Base-by-base conservation (phyloP, 139 green algal genomes). In the Tetraselmis striata region DNA sequence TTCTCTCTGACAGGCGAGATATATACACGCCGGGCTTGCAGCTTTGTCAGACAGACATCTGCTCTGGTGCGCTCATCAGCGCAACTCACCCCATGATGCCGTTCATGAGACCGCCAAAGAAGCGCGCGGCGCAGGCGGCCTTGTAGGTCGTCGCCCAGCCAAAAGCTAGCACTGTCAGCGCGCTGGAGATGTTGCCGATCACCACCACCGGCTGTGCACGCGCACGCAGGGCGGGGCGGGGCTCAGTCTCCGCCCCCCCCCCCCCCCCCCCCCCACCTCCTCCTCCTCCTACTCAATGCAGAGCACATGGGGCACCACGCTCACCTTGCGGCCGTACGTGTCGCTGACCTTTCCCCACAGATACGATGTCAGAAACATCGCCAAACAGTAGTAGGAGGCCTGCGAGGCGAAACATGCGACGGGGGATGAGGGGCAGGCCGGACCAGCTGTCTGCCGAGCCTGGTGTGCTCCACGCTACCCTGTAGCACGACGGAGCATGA, bases 11-110 rank as follows among this genome's bases (percentile, higher is more conserved):
- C n/a, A n/a, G n/a, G n/a, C n/a, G n/a, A n/a, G n/a, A n/a, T n/a
- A n/a, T n/a, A n/a, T n/a, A n/a, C n/a, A n/a, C n/a, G n/a, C n/a
- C n/a, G n/a, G n/a, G n/a, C n/a, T n/a, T n/a, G n/a, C n/a, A n/a
- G n/a, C n/a, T n/a, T n/a, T n/a, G n/a, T n/a, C 32, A 77, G 79
- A 26, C 77, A 80, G 22, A 77, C 45, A 29, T 59, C 32, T 67
- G 32, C 27, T 23, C 78, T 27, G n/a, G n/a, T n/a, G n/a, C n/a
- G n/a, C n/a, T n/a, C n/a, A n/a, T n/a, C n/a, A n/a, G n/a, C n/a
- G n/a, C n/a, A 67, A 67, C 45, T 67, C 45, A 67, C 45, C 45
- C 45, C 11, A 67, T 18, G 11, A 77, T 18, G 5, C 45, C 45
- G 45, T 67, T 67, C 45, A 67, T 67, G 5, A 67, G 45, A 18